Percentiles rank a stretch among this genome's conserved stretches.
These are phyloP conservation scores for Craspedostauros australis DNA, from an alignment of 108 stramenopile species.

Conservation along the genomic window DNA sequence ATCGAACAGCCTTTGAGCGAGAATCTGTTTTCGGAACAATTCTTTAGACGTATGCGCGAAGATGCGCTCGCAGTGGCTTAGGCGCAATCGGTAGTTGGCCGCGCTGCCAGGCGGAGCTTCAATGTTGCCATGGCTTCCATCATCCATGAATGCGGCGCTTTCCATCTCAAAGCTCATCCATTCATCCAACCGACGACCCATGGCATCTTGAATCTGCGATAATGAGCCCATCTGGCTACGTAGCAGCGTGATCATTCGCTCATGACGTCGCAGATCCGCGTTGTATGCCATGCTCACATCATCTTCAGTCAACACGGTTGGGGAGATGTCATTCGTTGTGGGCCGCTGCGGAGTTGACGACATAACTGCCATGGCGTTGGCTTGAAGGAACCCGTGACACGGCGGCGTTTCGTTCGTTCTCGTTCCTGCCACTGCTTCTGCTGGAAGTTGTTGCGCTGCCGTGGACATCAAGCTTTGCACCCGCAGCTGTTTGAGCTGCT, in stretches of 20 bases:
- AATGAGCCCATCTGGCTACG: slow-evolving; percentile 40
- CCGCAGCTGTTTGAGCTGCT: slow-evolving; percentile 11
- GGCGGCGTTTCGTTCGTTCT: slow-evolving; percentile 2
- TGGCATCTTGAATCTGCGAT: slow-evolving; percentile 53
- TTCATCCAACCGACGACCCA: slow-evolving; percentile 64
- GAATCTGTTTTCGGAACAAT: no score
- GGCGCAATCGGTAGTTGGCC: no score
- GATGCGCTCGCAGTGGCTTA: no score
- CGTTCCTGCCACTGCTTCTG: background rate
- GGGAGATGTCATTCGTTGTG: no score
- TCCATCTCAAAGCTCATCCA: slow-evolving; percentile 38
- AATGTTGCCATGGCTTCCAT: background rate
- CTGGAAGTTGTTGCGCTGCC: no score
- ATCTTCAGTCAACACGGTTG: slow-evolving; percentile 2
- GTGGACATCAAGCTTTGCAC: no score
- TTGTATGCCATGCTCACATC: slow-evolving; percentile 53
- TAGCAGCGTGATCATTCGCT: slow-evolving; percentile 57
- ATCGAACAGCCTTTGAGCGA: no score
- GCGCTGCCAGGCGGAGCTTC: no score
- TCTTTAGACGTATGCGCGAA: no score
- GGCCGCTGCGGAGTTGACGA: background rate
- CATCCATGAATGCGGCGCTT: background rate
- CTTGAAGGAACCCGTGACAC: slow-evolving; percentile 1
- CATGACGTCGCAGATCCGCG: slow-evolving; percentile 67
- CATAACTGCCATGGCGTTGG: background rate